Evolutionary conservation across 805 yeast genomes (phyloP).

Genomic region (Debaryomyces castellii): DNA sequence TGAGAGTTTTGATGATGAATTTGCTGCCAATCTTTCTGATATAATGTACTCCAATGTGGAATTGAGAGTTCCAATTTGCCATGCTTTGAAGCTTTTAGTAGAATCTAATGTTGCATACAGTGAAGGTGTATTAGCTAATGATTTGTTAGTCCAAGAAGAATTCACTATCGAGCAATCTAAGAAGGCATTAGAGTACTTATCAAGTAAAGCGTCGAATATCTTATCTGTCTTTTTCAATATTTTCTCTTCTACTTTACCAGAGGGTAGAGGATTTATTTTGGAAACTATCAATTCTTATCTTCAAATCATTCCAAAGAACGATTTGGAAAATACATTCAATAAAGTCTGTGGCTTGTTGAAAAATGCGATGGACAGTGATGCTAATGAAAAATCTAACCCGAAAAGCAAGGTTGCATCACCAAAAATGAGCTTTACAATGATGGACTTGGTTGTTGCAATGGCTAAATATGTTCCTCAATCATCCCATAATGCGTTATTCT

Average conservation of each 20-base stretch:
- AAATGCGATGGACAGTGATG: constrained; percentile 65
- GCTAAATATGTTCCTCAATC: constrained; percentile 75
- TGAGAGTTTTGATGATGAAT: constrained; percentile 64
- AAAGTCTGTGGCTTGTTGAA: constrained; percentile 81
- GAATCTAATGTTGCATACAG: constrained; percentile 70
- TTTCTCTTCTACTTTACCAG: constrained; percentile 84
- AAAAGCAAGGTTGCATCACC: constrained; percentile 41
- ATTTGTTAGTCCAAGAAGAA: constrained; percentile 56
- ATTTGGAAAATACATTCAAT: constrained; percentile 73
- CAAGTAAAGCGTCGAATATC: constrained; percentile 68
- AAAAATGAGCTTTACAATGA: constrained; percentile 74
- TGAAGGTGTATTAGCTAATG: constrained; percentile 56
- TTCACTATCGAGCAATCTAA: constrained; percentile 58
- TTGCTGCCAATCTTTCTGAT: constrained; percentile 76
- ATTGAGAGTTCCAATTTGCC: constrained; percentile 79
- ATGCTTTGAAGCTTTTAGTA: constrained; percentile 73
- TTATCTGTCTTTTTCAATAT: constrained; percentile 89
- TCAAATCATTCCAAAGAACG: constrained; percentile 64
- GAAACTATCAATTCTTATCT: constrained; percentile 85
- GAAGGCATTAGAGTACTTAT: constrained; percentile 59
- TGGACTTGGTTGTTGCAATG: constrained; percentile 88
- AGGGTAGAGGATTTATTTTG: constrained; percentile 76
- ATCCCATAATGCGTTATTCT: constrained; percentile 69
- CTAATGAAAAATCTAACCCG: constrained; percentile 26
- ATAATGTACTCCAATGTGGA: constrained; percentile 72